These are phyloP conservation scores for Pleoardoris graminearum DNA, from an alignment of 2,329 filamentous ascomycete genomes.

Conservation along the genomic window DNA sequence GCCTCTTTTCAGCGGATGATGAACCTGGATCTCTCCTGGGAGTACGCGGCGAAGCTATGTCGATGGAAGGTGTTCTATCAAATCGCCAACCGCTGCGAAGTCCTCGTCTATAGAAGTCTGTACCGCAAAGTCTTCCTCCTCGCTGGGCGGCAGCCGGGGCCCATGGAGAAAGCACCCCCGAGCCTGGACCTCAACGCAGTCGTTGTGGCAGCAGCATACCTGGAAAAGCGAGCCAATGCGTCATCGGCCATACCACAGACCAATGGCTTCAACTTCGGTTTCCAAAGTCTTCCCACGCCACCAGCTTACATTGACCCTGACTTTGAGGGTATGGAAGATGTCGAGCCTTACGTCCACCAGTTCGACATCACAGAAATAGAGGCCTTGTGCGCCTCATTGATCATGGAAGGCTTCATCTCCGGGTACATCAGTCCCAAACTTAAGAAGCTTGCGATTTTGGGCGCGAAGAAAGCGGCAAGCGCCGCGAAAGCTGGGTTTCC, in stretches of 20 bases:
- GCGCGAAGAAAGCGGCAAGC: slow-evolving; percentile 60
- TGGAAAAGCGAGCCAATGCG: slow-evolving; percentile 59
- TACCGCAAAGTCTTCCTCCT: slow-evolving; percentile 77
- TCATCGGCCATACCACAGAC: slow-evolving; percentile 32
- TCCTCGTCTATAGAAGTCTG: slow-evolving; percentile 82
- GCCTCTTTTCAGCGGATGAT: slow-evolving; percentile 72
- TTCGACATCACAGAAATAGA: slow-evolving; percentile 71
- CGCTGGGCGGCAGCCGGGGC: slow-evolving; percentile 68
- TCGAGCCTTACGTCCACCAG: slow-evolving; percentile 36
- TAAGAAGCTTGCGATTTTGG: slow-evolving; percentile 78
- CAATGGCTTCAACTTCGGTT: slow-evolving; percentile 44
- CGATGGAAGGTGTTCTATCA: slow-evolving; percentile 74
- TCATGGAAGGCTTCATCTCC: slow-evolving; percentile 78
- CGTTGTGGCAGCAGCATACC: slow-evolving; percentile 63
- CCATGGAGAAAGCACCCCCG: slow-evolving; percentile 65
- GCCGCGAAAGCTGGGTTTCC: slow-evolving; percentile 76
- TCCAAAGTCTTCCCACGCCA: slow-evolving; percentile 57
- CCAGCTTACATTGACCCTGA: slow-evolving; percentile 50
- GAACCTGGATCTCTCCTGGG: slow-evolving; percentile 43
- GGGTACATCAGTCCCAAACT: slow-evolving; percentile 82
- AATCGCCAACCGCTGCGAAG: slow-evolving; percentile 75
- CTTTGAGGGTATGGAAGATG: slow-evolving; percentile 43
- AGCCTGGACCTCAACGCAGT: slow-evolving; percentile 75
- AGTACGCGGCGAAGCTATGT: slow-evolving; percentile 66
- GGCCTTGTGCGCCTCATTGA: slow-evolving; percentile 72